Conservation (phyloP, 345 rosid species). For the Eucalyptus sp. region DNA sequence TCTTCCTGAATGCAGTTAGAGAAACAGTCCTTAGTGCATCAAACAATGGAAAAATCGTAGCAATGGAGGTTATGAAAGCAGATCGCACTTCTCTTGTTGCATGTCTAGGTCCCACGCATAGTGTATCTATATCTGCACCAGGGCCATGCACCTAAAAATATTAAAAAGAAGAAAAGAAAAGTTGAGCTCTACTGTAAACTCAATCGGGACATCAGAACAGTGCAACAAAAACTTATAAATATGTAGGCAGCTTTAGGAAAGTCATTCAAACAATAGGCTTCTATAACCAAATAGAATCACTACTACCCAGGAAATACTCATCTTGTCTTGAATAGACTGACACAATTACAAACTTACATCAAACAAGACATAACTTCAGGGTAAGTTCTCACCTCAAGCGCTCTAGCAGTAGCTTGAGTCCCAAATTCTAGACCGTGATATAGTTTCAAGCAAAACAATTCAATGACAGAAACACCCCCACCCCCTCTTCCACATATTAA, state of each 20-base stretch:
- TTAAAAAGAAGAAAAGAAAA: not conserved
- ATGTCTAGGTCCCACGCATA: conserved; percentile 92
- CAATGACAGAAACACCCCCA: not conserved
- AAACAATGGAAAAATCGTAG: not conserved
- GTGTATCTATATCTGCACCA: conserved; percentile 96
- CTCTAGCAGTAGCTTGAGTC: not conserved
- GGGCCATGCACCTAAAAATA: conserved; percentile 85
- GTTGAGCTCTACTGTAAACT: not conserved
- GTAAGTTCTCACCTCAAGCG: not conserved
- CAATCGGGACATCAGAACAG: not conserved
- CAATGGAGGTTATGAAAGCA: conserved; percentile 4
- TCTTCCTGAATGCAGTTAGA: conserved; percentile 48
- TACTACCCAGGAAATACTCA: not conserved
- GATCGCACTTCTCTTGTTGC: conserved; percentile 86
- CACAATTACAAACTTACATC: not conserved
- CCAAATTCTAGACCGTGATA: not conserved
- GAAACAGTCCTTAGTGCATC: conserved; percentile 2
- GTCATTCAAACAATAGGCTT: not conserved
- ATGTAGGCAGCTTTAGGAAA: not conserved
- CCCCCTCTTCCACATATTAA: not conserved
- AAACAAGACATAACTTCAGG: not conserved
- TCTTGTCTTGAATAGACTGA: not conserved
- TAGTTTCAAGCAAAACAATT: not conserved
- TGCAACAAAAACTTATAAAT: not conserved
- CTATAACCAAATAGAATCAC: not conserved